Percentiles rank a stretch among this genome's conserved stretches.
Evolutionary conservation across 768 basidiomycete genomes (phyloP).

Genomic region (Amyloporia xantha): DNA sequence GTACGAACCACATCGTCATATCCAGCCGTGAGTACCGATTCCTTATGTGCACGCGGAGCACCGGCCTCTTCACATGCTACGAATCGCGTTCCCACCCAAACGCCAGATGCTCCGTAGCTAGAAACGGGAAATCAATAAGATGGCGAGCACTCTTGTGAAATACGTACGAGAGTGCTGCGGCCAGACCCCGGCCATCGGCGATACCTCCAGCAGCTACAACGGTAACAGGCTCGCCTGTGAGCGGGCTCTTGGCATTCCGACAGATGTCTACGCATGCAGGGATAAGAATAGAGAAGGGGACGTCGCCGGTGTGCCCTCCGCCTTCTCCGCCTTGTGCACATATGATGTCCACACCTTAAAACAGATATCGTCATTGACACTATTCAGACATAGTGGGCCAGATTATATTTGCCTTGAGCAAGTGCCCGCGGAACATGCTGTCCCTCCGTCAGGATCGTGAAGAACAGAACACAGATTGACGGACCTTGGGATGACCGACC

Average conservation of each 20-base stretch:
- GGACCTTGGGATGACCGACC: constrained; percentile 72
- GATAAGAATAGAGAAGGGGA: constrained; percentile 73
- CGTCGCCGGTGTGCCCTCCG: constrained; percentile 85
- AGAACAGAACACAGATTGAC: background rate
- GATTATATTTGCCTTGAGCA: constrained; percentile 44
- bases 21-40: constrained; percentile 59
- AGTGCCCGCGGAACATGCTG: constrained; percentile 69
- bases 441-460: constrained; percentile 18
- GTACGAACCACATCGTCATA: constrained; percentile 72
- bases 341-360: constrained; percentile 62
- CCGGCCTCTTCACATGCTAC: constrained; percentile 78
- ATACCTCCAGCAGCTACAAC: constrained; percentile 86
- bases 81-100: constrained; percentile 88
- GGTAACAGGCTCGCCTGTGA: constrained; percentile 69
- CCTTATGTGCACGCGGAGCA: constrained; percentile 69
- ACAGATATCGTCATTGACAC: background rate
- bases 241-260: constrained; percentile 56
- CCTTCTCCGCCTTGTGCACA: constrained; percentile 87
- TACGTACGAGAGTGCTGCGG: constrained; percentile 58
- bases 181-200: constrained; percentile 75
- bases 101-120: constrained; percentile 76
- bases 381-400: too few species aligned
- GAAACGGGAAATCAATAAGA: background rate
- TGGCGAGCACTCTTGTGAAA: background rate
- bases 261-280: constrained; percentile 80